Evolutionary conservation across 2,329 filamentous ascomycete species (phyloP).

Genomic region (Talaromyces sp.): DNA sequence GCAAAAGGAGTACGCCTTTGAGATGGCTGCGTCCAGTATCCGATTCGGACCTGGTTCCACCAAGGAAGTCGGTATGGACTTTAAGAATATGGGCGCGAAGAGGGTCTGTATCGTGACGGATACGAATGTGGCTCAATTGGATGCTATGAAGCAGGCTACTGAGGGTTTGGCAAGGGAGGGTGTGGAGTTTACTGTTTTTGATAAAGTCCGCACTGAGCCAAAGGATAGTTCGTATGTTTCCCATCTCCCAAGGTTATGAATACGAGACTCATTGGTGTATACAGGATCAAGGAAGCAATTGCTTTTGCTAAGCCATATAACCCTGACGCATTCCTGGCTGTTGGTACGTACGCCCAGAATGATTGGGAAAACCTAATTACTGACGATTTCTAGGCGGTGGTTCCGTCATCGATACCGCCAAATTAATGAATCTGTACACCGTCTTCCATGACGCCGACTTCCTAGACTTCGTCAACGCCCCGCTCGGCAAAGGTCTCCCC

Average conservation of each 20-base stretch:
- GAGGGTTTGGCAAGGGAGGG: conserved; percentile 77
- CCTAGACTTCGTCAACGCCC: conserved; percentile 96
- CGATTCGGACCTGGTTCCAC: conserved; percentile 91
- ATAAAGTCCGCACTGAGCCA: conserved; percentile 79
- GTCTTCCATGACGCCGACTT: conserved; percentile 90
- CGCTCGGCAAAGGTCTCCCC: conserved; percentile 78
- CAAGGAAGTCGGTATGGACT: conserved; percentile 96
- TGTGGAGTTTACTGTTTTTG: conserved; percentile 76
- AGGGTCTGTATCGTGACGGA: conserved; percentile 93
- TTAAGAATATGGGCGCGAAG: conserved; percentile 84
- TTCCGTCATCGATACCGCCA: conserved; percentile 96
- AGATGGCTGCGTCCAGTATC: conserved; percentile 95
- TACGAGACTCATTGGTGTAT: conserved; percentile 5
- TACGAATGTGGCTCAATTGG: conserved; percentile 71
- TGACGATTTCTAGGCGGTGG: conserved; percentile 58
- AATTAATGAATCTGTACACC: conserved; percentile 96
- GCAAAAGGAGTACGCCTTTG: conserved; percentile 95
- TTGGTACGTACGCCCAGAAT: conserved; percentile 53
- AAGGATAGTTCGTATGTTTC: conserved; percentile 80
- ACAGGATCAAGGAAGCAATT: conserved; percentile 83
- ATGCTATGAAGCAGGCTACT: conserved; percentile 85
- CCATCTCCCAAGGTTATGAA: background rate
- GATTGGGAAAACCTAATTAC: background rate
- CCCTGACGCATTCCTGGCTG: conserved; percentile 88
- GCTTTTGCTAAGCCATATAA: conserved; percentile 75